phyloP scores from a whole-genome alignment of 176 grass and related monocot species.

The Otatea glauca region DNA sequence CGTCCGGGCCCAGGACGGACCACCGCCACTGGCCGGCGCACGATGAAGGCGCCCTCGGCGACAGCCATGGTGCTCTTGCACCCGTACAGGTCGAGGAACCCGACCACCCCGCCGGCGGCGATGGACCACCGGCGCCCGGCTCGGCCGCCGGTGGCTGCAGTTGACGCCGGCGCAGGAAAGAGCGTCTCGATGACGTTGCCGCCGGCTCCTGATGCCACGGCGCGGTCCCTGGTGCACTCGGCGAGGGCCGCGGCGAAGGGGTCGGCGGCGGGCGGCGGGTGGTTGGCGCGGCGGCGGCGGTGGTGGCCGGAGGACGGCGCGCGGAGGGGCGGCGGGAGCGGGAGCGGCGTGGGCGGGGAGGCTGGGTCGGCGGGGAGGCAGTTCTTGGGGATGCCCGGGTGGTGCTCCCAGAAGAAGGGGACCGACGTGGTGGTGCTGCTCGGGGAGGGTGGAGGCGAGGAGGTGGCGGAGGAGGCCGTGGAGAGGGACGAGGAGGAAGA shows the following conservation, averaged over 20 bases:
- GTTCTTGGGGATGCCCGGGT: constrained; percentile 83
- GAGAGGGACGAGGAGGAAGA: constrained; percentile 26
- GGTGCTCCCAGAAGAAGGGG: constrained; percentile 98
- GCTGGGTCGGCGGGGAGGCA: neutral
- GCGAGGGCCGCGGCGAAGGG: constrained; percentile 56
- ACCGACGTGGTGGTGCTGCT: constrained; percentile 54
- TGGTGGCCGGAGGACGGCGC: constrained; percentile 30
- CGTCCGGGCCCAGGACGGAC: neutral
- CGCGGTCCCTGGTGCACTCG: constrained; percentile 53
- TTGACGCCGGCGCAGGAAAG: constrained; percentile 21
- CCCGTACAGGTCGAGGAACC: constrained; percentile 61
- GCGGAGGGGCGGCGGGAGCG: constrained; percentile 36
- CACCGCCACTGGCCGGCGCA: constrained; percentile 59
- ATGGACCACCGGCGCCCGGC: constrained; percentile 31
- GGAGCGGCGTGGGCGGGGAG: constrained; percentile 37
- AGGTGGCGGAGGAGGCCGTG: constrained; percentile 36
- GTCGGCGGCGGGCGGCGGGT: constrained; percentile 16
- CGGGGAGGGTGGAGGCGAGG: constrained; percentile 42
- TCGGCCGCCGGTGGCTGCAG: neutral
- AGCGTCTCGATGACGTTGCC: constrained; percentile 26
- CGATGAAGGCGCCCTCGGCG: constrained; percentile 57
- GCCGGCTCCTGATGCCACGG: neutral
- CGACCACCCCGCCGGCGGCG: constrained; percentile 12
- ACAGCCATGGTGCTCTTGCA: constrained; percentile 69
- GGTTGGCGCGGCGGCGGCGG: constrained; percentile 22